Percentiles rank a stretch among this genome's conserved stretches.
Conservation (phyloP, 2,329 filamentous ascomycete genomes). For the Pezicula neosporulosa region DNA sequence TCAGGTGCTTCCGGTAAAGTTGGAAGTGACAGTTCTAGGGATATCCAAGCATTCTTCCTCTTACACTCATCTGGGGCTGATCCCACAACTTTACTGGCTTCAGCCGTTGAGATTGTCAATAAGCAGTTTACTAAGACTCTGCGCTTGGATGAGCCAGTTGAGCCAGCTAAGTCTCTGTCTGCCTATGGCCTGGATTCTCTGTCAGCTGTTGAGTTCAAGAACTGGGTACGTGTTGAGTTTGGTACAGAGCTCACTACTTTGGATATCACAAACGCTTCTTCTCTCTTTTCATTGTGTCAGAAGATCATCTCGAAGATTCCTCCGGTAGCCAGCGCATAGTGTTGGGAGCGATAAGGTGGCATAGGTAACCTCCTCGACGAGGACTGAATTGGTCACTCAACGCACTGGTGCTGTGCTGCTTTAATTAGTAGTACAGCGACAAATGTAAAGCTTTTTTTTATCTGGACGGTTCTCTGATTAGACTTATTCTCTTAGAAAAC, state of each 20-base stretch:
- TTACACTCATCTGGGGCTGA: constrained; percentile 12
- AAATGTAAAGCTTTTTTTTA: no score
- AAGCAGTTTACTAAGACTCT: constrained; percentile 22
- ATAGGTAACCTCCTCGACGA: no score
- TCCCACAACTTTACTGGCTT: constrained; percentile 9
- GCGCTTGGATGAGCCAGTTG: constrained; percentile 19
- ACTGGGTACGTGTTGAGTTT: constrained; percentile 41
- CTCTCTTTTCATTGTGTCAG: background rate
- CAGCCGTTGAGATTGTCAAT: constrained; percentile 18
- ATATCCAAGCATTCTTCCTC: constrained; percentile 10
- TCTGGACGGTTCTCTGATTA: no score
- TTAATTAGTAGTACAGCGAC: no score
- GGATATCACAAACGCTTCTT: constrained; percentile 29
- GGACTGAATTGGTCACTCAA: no score
- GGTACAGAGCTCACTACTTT: constrained; percentile 43
- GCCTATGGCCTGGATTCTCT: constrained; percentile 41
- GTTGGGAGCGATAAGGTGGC: no score
- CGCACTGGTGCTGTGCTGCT: no score
- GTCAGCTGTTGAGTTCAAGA: constrained; percentile 47
- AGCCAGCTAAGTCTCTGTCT: constrained; percentile 17
- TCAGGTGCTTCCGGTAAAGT: background rate
- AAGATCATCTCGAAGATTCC: background rate
- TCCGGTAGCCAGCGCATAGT: no score
- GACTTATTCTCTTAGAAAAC: no score
- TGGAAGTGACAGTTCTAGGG: constrained; percentile 19